A percentile compares a stretch with the other conserved stretches of the same genome.
phyloP scores from a whole-genome alignment of 2,329 filamentous ascomycete species.

The Fusarium sp. region DNA sequence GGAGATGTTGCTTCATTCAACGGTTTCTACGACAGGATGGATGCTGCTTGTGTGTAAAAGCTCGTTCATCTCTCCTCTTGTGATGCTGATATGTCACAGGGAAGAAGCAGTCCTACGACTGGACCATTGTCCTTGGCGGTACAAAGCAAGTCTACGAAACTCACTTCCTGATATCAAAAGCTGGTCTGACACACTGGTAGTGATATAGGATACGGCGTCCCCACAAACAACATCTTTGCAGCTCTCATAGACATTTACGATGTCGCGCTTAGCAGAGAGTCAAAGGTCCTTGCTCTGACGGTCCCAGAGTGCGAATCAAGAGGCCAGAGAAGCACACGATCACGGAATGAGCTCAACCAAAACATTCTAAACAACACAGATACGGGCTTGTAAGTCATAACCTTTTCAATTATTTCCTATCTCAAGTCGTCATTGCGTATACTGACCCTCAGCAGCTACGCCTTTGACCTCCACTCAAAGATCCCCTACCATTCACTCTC shows the following conservation, averaged over 20 bases:
- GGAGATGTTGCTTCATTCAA: constrained; percentile 61
- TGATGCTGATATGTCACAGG: constrained; percentile 29
- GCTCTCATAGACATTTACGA: constrained; percentile 63
- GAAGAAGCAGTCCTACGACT: constrained; percentile 59
- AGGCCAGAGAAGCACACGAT: constrained; percentile 46
- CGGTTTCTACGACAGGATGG: constrained; percentile 49
- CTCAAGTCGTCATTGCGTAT: background rate
- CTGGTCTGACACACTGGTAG: constrained; percentile 43
- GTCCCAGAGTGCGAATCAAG: constrained; percentile 63
- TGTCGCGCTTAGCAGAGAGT: constrained; percentile 59
- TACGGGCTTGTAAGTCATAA: constrained; percentile 62
- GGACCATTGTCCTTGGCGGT: constrained; percentile 71
- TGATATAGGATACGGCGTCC: constrained; percentile 60
- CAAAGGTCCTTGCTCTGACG: constrained; percentile 71
- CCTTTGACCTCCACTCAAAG: constrained; percentile 65
- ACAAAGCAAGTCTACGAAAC: constrained; percentile 62
- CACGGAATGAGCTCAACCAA: constrained; percentile 61
- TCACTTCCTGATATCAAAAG: background rate
- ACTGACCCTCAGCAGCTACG: constrained; percentile 56
- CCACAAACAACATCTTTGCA: constrained; percentile 58
- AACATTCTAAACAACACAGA: constrained; percentile 62
- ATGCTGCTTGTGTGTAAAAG: constrained; percentile 49
- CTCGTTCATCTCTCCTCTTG: background rate
- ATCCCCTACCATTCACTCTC: constrained; percentile 65
- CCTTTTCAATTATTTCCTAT: background rate